Percentiles rank a stretch among this genome's conserved stretches.
Evolutionary conservation across 257 asterid genomes (phyloP).

Genomic region (Fraxinus pennsylvanica): DNA sequence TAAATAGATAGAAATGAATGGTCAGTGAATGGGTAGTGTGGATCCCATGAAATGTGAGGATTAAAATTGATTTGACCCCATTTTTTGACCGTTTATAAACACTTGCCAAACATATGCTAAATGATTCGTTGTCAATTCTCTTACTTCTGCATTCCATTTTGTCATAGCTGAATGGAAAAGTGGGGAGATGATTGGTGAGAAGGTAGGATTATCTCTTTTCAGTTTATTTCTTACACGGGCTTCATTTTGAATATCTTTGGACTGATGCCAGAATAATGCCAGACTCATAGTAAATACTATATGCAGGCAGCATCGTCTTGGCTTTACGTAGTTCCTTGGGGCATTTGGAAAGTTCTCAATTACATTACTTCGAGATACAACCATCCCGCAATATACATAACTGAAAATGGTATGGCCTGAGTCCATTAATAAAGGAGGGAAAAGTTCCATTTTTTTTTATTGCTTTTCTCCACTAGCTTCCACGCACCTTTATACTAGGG

Average conservation of each 20-base stretch:
- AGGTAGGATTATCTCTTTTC: slow-evolving; percentile 32
- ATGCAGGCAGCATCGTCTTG: slow-evolving; percentile 57
- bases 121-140: neutral
- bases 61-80: too few species aligned
- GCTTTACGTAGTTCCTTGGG: slow-evolving; percentile 63
- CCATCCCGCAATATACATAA: slow-evolving; percentile 46
- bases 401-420: slow-evolving; percentile 50
- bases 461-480: neutral
- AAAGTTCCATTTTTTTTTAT: neutral
- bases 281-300: slow-evolving; percentile 15
- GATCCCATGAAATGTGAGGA: too few species aligned
- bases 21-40: too few species aligned
- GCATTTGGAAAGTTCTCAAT: slow-evolving; percentile 48
- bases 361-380: slow-evolving; percentile 45
- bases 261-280: neutral
- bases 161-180: slow-evolving; percentile 53
- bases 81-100: too few species aligned
- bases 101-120: too few species aligned
- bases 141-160: slow-evolving; percentile 20
- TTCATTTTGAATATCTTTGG: slow-evolving; percentile 7
- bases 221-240: slow-evolving; percentile 7
- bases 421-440: neutral
- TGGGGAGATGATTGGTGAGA: slow-evolving; percentile 54
- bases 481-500: neutral
- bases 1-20: too few species aligned